Percentiles rank a stretch among this genome's conserved stretches.
phyloP scores from a whole-genome alignment of 2,329 filamentous ascomycete genomes.

The Lomentospora prolificans region DNA sequence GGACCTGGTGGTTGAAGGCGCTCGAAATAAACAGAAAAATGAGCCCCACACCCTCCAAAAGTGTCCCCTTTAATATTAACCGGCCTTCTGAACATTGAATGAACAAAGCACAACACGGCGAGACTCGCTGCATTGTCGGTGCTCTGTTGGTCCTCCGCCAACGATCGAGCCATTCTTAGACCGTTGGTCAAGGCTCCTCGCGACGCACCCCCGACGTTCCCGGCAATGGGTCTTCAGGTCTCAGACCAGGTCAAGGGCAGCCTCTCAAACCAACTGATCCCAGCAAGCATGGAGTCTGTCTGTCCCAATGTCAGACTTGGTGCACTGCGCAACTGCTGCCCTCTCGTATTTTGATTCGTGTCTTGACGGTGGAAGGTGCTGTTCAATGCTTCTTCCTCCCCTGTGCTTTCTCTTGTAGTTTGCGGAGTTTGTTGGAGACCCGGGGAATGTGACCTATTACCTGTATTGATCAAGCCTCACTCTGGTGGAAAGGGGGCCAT shows the following conservation, averaged over 20 bases:
- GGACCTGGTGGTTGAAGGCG: too few relatives aligned
- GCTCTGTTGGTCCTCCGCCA: too few relatives aligned
- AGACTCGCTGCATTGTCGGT: neutral
- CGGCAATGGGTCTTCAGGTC: too few relatives aligned
- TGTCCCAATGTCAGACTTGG: neutral
- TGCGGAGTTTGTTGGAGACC: neutral
- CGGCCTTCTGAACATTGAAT: too few relatives aligned
- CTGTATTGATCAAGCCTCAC: neutral
- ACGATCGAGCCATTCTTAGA: too few relatives aligned
- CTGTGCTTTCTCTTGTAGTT: too few relatives aligned
- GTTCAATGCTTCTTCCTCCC: too few relatives aligned
- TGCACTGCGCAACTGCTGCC: too few relatives aligned
- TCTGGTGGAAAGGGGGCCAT: neutral
- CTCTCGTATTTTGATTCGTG: too few relatives aligned
- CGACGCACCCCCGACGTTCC: neutral
- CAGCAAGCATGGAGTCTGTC: neutral
- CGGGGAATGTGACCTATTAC: neutral
- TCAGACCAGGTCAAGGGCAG: neutral
- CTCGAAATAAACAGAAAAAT: neutral
- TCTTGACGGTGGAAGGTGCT: too few relatives aligned
- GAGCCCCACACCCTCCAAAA: neutral
- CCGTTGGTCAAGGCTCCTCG: neutral
- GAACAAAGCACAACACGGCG: too few relatives aligned
- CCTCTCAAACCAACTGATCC: neutral
- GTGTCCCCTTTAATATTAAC: neutral